Evolutionary conservation across 2,329 filamentous ascomycete species (phyloP).

Genomic region (Aspergillus carbonarius): DNA sequence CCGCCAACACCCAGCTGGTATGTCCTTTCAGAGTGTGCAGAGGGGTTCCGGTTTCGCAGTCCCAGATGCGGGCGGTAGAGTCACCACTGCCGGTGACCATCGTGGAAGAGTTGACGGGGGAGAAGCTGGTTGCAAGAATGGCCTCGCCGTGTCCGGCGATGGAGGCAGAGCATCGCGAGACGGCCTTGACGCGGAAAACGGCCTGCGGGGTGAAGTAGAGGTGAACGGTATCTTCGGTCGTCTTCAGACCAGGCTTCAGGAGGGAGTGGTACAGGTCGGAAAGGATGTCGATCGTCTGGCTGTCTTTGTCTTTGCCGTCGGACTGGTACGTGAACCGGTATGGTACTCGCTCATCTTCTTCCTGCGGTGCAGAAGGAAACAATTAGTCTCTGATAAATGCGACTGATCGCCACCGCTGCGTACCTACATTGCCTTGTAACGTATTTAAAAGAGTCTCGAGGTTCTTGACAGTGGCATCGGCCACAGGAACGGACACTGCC

Average conservation of each 20-base stretch:
- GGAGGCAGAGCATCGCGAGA: constrained; percentile 82
- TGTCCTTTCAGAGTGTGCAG: constrained; percentile 84
- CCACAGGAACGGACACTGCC: constrained; percentile 73
- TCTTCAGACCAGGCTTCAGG: constrained; percentile 51
- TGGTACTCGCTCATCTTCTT: constrained; percentile 62
- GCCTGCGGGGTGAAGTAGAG: constrained; percentile 77
- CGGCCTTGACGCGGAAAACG: constrained; percentile 88
- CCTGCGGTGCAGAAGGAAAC: constrained; percentile 34
- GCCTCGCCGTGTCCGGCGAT: constrained; percentile 91
- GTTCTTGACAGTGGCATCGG: constrained; percentile 84
- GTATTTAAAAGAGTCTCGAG: constrained; percentile 84
- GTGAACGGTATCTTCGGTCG: constrained; percentile 61
- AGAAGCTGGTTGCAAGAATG: constrained; percentile 84
- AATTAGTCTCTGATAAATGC: neutral
- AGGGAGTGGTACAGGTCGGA: constrained; percentile 53
- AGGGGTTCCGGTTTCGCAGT: constrained; percentile 89
- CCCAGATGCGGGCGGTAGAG: constrained; percentile 88
- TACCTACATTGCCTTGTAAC: constrained; percentile 68
- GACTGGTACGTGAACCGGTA: constrained; percentile 65
- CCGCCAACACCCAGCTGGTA: constrained; percentile 83
- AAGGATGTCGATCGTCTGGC: constrained; percentile 46
- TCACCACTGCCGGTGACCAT: constrained; percentile 90
- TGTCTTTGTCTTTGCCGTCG: constrained; percentile 29
- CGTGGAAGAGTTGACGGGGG: constrained; percentile 70
- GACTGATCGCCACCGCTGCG: constrained; percentile 12